Evolutionary conservation across 768 basidiomycete species (phyloP).

Genomic region (Macrocybe gigantea): DNA sequence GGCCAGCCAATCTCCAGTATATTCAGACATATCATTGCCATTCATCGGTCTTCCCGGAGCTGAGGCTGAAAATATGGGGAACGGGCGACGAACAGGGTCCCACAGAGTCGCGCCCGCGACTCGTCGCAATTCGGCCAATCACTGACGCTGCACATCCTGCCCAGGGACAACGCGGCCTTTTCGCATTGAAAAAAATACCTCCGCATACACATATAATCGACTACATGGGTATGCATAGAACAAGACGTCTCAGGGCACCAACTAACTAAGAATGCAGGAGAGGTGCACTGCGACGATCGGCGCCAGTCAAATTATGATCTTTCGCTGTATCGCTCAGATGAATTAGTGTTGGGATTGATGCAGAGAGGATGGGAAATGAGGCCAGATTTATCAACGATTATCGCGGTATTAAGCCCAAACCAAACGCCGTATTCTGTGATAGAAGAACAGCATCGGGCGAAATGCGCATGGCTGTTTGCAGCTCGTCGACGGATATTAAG

Average conservation of each 20-base stretch:
- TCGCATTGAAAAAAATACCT: conserved; percentile 67
- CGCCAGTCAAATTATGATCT: conserved; percentile 82
- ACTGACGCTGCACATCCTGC: conserved; percentile 63
- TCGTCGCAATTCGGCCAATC: conserved; percentile 55
- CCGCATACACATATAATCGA: conserved; percentile 66
- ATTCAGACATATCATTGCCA: conserved; percentile 49
- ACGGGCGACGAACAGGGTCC: too few species aligned
- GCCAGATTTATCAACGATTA: conserved; percentile 90
- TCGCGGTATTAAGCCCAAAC: conserved; percentile 61
- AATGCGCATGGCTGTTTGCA: conserved; percentile 76
- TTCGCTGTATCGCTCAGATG: conserved; percentile 60
- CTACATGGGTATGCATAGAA: conserved; percentile 45
- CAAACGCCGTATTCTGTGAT: conserved; percentile 71
- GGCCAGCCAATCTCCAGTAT: conserved; percentile 50
- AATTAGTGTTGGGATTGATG: conserved; percentile 73
- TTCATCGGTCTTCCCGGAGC: conserved; percentile 42
- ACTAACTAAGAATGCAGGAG: conserved; percentile 36
- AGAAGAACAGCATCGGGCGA: conserved; percentile 48
- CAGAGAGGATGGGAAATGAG: conserved; percentile 73
- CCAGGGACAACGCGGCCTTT: conserved; percentile 72
- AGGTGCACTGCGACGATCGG: conserved; percentile 77
- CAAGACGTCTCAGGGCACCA: background rate
- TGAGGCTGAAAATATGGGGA: conserved; percentile 32
- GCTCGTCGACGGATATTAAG: conserved; percentile 46
- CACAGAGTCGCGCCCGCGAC: conserved; percentile 11